Evolutionary conservation across 2,329 filamentous ascomycete genomes (phyloP).

Genomic region (Aspergillus udagawae): DNA sequence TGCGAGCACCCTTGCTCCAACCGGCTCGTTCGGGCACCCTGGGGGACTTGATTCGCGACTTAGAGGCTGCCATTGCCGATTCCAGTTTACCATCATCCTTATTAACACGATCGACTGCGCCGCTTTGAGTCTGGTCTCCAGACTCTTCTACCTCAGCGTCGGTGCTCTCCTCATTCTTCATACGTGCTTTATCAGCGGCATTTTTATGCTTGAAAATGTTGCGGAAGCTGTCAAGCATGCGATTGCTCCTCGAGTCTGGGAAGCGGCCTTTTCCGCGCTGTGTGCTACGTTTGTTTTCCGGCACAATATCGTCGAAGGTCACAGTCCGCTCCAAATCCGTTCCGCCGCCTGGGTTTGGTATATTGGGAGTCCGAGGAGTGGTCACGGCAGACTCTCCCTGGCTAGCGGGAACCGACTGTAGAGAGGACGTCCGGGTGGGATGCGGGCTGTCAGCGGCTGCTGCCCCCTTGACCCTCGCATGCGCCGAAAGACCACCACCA

Average conservation of each 20-base stretch:
- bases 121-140: conserved; percentile 1
- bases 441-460: conserved; percentile 1
- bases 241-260: conserved; percentile 11
- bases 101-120: neutral
- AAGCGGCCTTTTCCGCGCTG: neutral
- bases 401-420: conserved; percentile 6
- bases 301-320: conserved; percentile 9
- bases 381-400: neutral
- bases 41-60: conserved; percentile 4
- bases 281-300: neutral
- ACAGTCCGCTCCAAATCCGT: neutral
- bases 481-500: neutral
- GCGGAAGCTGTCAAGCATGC: conserved; percentile 16
- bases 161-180: conserved; percentile 1
- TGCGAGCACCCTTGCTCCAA: conserved; percentile 11
- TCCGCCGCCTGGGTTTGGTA: neutral
- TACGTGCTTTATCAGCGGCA: conserved; percentile 5
- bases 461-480: neutral
- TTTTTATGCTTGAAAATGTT: conserved; percentile 16
- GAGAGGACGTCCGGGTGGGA: conserved; percentile 12
- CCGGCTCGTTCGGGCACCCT: conserved; percentile 6
- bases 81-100: conserved; percentile 2
- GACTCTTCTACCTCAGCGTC: neutral
- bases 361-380: neutral
- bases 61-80: conserved; percentile 1